Base-by-base conservation (phyloP, 345 rosid genomes). In the Excoecaria cochinchinensis region DNA sequence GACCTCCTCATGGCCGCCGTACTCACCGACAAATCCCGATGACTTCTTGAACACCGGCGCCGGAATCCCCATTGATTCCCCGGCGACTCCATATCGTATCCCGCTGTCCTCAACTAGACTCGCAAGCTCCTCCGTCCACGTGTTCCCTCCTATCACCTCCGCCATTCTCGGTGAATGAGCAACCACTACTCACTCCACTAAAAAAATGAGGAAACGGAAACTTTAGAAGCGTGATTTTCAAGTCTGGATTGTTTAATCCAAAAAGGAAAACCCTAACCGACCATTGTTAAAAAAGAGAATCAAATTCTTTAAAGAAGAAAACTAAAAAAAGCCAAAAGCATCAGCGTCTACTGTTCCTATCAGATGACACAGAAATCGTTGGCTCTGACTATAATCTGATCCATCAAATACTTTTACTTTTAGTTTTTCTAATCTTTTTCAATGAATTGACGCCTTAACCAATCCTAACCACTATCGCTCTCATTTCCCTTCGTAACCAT, bases 41-140 rank as follows among this genome's bases (percentile, higher is more conserved):
- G 31, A 47, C 60, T 60, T 75, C 70, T 57, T 56, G 55, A 50
- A 79, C 68, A 81, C 55, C 73, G 82, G 59, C 73, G 72, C 25
- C 58, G 87, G 19, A 38, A 82, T 22, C 57, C 83, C 84, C 8
- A 79, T 73, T 36, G 85, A 76, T 39, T 90, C 89, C 4, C 75
- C 84, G 46, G 82, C 81, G 85, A 51, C 36, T 9, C 38, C 57
- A 19, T 88, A 87, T 0, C 73, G 78, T 39, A 84, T 48, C 36
- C 77, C 89, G 9, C 86, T 69, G 50, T 85, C 93, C 71, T 84
- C 91, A 62, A 87, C 82, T 59, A 95, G 76, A 82, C 91, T 88
- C 7, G 86, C 87, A 40, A 88, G 78, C 67, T 92, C 97, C 52
- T 92, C 95, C 55, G 78, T 87, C 99, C 99, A 95, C 85, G 92